phyloP scores from a whole-genome alignment of 116 monocot genomes.

The Dioscorea cayenensis region DNA sequence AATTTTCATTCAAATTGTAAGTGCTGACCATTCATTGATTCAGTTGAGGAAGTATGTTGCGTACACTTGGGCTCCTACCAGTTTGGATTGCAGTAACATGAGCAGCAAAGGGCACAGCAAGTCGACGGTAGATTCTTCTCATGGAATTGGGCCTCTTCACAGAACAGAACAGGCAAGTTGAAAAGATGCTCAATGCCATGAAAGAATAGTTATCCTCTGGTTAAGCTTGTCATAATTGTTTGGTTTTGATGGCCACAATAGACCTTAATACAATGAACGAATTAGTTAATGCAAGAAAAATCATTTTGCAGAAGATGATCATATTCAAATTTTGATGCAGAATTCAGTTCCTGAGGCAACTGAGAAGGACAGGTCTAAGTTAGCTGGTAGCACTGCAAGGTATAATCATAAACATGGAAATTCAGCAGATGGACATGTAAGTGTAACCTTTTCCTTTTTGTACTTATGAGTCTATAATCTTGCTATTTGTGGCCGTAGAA shows the following conservation, averaged over 20 bases:
- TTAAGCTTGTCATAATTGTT: conserved; percentile 13
- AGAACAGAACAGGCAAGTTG: conserved; percentile 23
- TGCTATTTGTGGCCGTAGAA: too few species aligned
- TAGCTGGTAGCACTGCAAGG: neutral
- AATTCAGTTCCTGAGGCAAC: neutral
- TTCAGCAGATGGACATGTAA: neutral
- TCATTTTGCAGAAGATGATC: neutral
- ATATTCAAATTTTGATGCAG: neutral
- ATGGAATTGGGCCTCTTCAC: conserved; percentile 25
- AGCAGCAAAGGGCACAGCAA: conserved; percentile 18
- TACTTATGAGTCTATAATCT: too few species aligned
- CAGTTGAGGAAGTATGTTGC: conserved; percentile 85
- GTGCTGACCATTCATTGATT: conserved; percentile 9
- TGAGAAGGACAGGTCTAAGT: neutral
- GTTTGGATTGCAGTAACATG: conserved; percentile 30
- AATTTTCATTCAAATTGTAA: neutral
- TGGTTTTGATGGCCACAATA: neutral
- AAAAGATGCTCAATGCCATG: conserved; percentile 16
- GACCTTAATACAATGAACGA: neutral
- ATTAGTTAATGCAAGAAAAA: neutral
- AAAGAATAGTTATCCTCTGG: conserved; percentile 14
- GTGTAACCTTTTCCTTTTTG: neutral
- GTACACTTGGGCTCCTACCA: conserved; percentile 76
- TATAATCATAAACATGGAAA: neutral
- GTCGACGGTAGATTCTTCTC: conserved; percentile 21